These are phyloP conservation scores for Amanita muscaria DNA, from an alignment of 768 basidiomycete genomes.

Conservation along the genomic window DNA sequence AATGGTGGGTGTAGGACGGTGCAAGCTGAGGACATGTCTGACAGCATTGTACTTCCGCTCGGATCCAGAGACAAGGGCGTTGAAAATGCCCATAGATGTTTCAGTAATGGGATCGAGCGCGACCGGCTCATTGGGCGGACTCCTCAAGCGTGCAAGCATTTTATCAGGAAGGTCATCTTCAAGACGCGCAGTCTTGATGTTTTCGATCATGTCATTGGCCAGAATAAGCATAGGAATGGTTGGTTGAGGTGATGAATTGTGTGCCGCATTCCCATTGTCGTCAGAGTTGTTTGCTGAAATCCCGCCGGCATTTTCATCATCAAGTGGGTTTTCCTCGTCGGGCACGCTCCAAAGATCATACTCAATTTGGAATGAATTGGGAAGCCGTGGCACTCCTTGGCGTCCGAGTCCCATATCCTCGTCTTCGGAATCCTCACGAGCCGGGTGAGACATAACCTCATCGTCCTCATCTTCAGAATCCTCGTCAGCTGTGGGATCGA, in stretches of 20 bases:
- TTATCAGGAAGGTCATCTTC: not conserved
- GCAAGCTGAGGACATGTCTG: not conserved
- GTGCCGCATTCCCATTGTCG: not conserved
- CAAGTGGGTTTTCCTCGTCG: not conserved
- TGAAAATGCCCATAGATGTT: conserved; percentile 1
- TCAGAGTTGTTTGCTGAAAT: not conserved
- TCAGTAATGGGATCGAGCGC: not conserved
- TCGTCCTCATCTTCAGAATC: not conserved
- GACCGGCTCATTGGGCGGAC: not conserved
- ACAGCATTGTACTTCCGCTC: not conserved
- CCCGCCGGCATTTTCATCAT: not conserved
- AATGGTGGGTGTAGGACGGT: not conserved
- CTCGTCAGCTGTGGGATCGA: not conserved
- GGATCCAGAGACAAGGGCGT: not conserved
- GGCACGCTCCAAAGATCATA: conserved; percentile 1
- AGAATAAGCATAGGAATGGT: not conserved
- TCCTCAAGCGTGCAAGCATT: not conserved
- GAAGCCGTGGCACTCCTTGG: not conserved
- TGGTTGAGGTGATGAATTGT: not conserved
- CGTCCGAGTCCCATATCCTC: no score
- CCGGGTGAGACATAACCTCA: not conserved
- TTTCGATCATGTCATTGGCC: not conserved
- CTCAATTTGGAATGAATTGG: not conserved
- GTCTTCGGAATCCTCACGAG: no score
- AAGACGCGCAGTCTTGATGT: not conserved